phyloP scores from a whole-genome alignment of 1,139 yeast species.

The Magnusiomyces suaveolens region DNA sequence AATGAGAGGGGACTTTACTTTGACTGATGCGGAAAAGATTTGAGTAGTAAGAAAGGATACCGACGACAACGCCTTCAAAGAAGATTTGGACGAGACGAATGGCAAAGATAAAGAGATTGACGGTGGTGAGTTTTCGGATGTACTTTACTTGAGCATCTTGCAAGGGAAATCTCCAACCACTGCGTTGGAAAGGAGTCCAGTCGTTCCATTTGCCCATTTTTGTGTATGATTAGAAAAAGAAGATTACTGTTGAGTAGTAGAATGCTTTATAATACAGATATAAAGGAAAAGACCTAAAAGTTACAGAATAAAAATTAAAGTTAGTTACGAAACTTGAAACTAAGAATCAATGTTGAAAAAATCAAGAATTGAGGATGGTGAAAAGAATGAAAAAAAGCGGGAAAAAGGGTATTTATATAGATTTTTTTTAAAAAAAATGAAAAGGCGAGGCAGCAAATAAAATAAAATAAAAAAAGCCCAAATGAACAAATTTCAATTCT shows the following conservation, averaged over 20 bases:
- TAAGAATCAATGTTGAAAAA: no score
- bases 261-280: no score
- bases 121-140: conserved; percentile 18
- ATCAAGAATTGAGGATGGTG: no score
- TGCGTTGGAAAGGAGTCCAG: not conserved
- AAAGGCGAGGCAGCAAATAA: no score
- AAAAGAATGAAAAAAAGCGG: no score
- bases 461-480: no score
- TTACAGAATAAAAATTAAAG: no score
- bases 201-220: not conserved
- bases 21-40: conserved; percentile 16
- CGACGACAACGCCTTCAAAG: conserved; percentile 28
- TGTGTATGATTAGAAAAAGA: not conserved
- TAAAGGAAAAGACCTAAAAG: no score
- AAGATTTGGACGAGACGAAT: conserved; percentile 28
- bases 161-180: not conserved
- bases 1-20: conserved; percentile 21
- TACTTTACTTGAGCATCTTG: not conserved
- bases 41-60: conserved; percentile 28
- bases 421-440: no score
- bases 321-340: no score
- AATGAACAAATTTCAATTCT: no score
- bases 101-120: conserved; percentile 25
- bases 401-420: no score
- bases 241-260: not conserved